Evolutionary conservation across 352 stramenopile genomes (phyloP).

Genomic region (Phytophthora crassamura): DNA sequence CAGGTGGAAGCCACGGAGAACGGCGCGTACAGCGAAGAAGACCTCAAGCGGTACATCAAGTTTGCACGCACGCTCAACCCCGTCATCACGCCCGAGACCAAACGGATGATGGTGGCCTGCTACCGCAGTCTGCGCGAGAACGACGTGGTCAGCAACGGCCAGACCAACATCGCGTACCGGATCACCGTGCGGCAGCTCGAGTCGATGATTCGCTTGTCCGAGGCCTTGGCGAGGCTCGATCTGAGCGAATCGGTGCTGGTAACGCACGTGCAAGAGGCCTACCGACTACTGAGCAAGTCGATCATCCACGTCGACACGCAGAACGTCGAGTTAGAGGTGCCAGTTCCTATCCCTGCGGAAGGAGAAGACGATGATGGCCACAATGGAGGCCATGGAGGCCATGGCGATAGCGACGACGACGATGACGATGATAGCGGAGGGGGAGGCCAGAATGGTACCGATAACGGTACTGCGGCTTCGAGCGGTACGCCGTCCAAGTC

Average conservation of each 20-base stretch:
- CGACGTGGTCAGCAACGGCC: slow-evolving; percentile 91
- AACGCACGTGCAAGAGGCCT: slow-evolving; percentile 96
- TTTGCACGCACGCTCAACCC: slow-evolving; percentile 75
- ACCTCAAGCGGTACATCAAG: slow-evolving; percentile 96
- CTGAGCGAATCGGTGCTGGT: slow-evolving; percentile 93
- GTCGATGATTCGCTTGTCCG: slow-evolving; percentile 97
- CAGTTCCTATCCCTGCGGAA: slow-evolving; percentile 34
- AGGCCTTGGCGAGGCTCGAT: slow-evolving; percentile 96
- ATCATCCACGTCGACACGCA: slow-evolving; percentile 99
- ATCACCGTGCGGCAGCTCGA: slow-evolving; percentile 99
- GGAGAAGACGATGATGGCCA: slow-evolving; percentile 72
- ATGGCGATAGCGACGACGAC: slow-evolving; percentile 8
- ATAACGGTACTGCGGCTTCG: slow-evolving; percentile 16
- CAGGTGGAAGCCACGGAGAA: slow-evolving; percentile 34
- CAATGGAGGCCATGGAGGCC: slow-evolving; percentile 17
- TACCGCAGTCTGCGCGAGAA: slow-evolving; percentile 98
- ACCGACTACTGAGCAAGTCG: slow-evolving; percentile 96
- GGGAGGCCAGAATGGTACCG: slow-evolving; percentile 19
- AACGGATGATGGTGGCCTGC: slow-evolving; percentile 96
- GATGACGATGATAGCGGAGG: slow-evolving; percentile 1
- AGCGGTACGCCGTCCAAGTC: slow-evolving; percentile 30
- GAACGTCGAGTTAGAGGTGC: slow-evolving; percentile 94
- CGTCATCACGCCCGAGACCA: slow-evolving; percentile 74
- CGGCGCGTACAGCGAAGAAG: slow-evolving; percentile 72
- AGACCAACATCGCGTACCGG: slow-evolving; percentile 97